Evolutionary conservation across 352 stramenopile species (phyloP).

Genomic region (Globisporangium heterothallicum): DNA sequence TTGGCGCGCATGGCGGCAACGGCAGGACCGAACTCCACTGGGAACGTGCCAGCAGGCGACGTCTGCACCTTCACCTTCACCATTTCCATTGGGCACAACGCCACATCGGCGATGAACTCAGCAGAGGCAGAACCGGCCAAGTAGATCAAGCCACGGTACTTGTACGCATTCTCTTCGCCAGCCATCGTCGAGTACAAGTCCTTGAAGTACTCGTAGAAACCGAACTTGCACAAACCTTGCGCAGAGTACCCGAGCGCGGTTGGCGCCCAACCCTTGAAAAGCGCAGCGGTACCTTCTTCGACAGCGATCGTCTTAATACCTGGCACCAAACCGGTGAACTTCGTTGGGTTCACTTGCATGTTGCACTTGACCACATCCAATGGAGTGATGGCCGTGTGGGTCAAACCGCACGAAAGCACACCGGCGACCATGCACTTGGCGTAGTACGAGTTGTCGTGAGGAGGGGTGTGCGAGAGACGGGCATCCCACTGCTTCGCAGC

Average conservation of each 20-base stretch:
- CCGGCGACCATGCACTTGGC: conserved; percentile 93
- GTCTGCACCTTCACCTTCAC: conserved; percentile 94
- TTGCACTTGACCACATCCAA: conserved; percentile 95
- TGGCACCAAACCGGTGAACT: conserved; percentile 77
- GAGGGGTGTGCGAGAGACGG: conserved; percentile 68
- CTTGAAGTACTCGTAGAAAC: conserved; percentile 96
- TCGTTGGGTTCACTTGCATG: conserved; percentile 90
- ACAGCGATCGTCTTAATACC: conserved; percentile 84
- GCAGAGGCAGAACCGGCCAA: conserved; percentile 89
- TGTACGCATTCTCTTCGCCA: conserved; percentile 89
- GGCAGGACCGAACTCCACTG: conserved; percentile 81
- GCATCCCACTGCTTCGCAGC: conserved; percentile 72
- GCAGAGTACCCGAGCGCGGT: conserved; percentile 90
- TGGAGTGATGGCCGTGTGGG: conserved; percentile 90
- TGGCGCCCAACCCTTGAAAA: conserved; percentile 91
- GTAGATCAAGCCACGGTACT: conserved; percentile 91
- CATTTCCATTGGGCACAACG: conserved; percentile 94
- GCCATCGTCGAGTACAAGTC: conserved; percentile 89
- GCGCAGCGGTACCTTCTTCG: conserved; percentile 73
- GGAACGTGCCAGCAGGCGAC: conserved; percentile 86
- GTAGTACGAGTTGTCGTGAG: conserved; percentile 91
- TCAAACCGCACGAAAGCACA: conserved; percentile 90
- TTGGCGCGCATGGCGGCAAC: conserved; percentile 86
- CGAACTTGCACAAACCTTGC: conserved; percentile 92
- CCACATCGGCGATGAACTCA: conserved; percentile 92